These are phyloP conservation scores for Xerocomus cyaneibrunnescens DNA, from an alignment of 1,284 basidiomycete genomes.

Conservation along the genomic window DNA sequence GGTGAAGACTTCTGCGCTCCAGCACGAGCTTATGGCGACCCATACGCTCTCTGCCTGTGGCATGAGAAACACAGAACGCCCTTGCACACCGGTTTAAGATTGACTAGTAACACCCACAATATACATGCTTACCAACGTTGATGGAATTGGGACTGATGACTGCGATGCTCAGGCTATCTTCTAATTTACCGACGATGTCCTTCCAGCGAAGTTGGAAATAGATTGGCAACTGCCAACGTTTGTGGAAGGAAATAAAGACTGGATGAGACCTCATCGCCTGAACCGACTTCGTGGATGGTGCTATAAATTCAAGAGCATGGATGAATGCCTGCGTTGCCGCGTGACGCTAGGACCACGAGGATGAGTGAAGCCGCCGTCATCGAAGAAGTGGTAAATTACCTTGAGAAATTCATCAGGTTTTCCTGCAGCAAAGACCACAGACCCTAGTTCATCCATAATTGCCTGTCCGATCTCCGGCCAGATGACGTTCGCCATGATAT, in stretches of 20 bases:
- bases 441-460: conserved; percentile 83
- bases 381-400: conserved; percentile 41
- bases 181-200: conserved; percentile 79
- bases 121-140: conserved; percentile 20
- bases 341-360: conserved; percentile 60
- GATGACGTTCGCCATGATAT: conserved; percentile 83
- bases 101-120: background rate
- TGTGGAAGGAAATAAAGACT: conserved; percentile 71
- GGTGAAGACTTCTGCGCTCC: conserved; percentile 83
- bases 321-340: conserved; percentile 83
- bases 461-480: conserved; percentile 83
- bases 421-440: conserved; percentile 85
- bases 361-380: conserved; percentile 6
- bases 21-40: conserved; percentile 74
- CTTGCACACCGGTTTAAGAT: conserved; percentile 31
- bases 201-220: conserved; percentile 99
- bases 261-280: conserved; percentile 71
- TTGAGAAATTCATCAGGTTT: conserved; percentile 87
- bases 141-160: conserved; percentile 41
- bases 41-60: conserved; percentile 70
- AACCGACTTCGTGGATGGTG: conserved; percentile 73
- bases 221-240: conserved; percentile 92
- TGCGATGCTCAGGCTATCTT: conserved; percentile 57
- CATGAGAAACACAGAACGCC: conserved; percentile 46
- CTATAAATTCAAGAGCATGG: conserved; percentile 78